phyloP scores from a whole-genome alignment of 768 basidiomycete species.

The Boletus bicolor region DNA sequence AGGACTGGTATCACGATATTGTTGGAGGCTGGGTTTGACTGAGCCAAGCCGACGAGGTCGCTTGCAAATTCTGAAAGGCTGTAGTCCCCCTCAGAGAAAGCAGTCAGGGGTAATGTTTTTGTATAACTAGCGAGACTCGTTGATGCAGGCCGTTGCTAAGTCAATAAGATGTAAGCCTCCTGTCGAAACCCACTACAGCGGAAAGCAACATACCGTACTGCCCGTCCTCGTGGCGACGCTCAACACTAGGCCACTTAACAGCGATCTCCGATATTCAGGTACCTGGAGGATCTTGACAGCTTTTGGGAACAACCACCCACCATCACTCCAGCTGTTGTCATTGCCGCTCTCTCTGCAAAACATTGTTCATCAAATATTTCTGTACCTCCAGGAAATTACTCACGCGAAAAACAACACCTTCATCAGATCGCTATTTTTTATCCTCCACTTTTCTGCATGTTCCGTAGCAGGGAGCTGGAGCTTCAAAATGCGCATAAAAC shows the following conservation, averaged over 20 bases:
- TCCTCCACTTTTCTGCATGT: conserved; percentile 46
- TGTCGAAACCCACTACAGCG: conserved; percentile 3
- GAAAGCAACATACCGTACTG: conserved; percentile 61
- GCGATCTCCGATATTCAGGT: conserved; percentile 52
- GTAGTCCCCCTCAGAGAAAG: conserved; percentile 35
- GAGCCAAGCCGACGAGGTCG: conserved; percentile 57
- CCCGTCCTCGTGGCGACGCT: conserved; percentile 84
- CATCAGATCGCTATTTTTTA: conserved; percentile 48
- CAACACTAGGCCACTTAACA: conserved; percentile 71
- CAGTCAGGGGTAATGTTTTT: conserved; percentile 45
- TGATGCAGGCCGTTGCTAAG: conserved; percentile 67
- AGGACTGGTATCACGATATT: conserved; percentile 77
- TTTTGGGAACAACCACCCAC: conserved; percentile 70
- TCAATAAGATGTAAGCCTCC: conserved; percentile 16
- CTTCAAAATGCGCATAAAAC: conserved; percentile 50
- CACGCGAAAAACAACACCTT: conserved; percentile 53
- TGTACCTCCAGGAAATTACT: conserved; percentile 13
- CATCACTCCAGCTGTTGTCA: conserved; percentile 61
- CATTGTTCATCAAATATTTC: neutral
- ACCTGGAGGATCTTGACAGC: conserved; percentile 65
- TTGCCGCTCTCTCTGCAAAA: conserved; percentile 33
- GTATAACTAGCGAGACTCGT: conserved; percentile 59
- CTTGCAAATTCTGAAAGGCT: conserved; percentile 48
- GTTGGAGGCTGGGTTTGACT: conserved; percentile 58
- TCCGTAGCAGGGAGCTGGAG: conserved; percentile 42